Base-by-base conservation (phyloP, 768 basidiomycete species). In the Imleria badia region DNA sequence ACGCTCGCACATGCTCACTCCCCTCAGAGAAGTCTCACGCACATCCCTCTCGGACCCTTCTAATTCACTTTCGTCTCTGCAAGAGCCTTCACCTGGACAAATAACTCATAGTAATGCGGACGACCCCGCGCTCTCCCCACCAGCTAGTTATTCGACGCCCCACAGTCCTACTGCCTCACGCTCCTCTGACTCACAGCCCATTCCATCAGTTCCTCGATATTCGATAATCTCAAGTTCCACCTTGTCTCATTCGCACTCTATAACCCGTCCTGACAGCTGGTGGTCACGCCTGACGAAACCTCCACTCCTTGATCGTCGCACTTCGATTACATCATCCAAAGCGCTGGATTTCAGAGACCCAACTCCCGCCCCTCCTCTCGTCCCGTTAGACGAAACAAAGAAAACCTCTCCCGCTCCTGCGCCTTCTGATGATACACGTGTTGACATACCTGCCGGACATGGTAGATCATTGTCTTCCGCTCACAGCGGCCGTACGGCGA, bases 201-300 rank as follows among this genome's bases (percentile, higher is more conserved):
- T 70, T 54, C 46, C 69, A 29, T 59, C 60, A 45, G 64, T 72
- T 19, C 68, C 66, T 20, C 72, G 66, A 39, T 67, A 74, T 15
- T 76, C 78, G 2, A 78, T 78, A 14, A 72, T 80, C 57, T 67
- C 80, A 44, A 74, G 75, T 62, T 71, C 77, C 40, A 56, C 71
- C 58, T 56, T 76, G 15, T 70, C 75, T 4, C 73, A 73, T 33
- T 74, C 69, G 22, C 75, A 76, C 40, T 76, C 81, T 1, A 76
- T 91, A 43, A 80, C 81, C 41, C 78, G 89, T 8, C 85, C 82
- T 39, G 83, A 89, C 65, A 83, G 79, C 12, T 91, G 91, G 88
- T 94, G 91, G 86, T 71, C 78, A 10, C 84, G 87, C 3, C 85
- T 94, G 62, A 76, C 87, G 14, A 81, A 81, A 51, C 80, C 84